phyloP scores from a whole-genome alignment of 23 red algal species.

The Gracilaria domingensis region DNA sequence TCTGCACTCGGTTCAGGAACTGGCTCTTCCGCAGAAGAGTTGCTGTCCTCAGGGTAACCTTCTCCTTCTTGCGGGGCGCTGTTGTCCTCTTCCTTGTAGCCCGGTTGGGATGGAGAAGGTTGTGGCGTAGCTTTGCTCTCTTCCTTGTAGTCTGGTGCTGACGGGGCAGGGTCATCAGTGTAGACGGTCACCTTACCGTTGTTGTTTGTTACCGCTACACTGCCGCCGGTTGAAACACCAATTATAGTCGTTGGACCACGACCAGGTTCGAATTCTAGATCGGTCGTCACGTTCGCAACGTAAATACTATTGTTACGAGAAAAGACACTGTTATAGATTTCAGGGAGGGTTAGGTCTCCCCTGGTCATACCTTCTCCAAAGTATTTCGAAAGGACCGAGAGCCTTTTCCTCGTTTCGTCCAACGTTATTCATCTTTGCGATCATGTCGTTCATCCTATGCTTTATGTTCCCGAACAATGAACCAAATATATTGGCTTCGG shows the following conservation, averaged over 20 bases:
- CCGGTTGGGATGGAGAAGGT: no score
- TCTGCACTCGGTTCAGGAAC: not conserved
- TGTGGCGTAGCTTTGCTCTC: not conserved
- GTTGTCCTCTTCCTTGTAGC: not conserved
- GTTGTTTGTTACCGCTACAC: conserved; percentile 33
- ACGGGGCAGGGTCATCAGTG: not conserved
- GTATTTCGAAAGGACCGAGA: conserved; percentile 41
- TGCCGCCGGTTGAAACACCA: conserved; percentile 52
- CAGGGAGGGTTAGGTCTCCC: conserved; percentile 35
- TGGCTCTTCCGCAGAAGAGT: not conserved
- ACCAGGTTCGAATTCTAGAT: not conserved
- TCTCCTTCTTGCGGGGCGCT: not conserved
- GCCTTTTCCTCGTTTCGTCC: not conserved
- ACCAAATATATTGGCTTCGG: conserved; percentile 4
- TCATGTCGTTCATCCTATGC: conserved; percentile 17
- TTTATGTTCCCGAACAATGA: conserved; percentile 22
- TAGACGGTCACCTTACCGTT: conserved; percentile 38
- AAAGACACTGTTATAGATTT: conserved; percentile 56
- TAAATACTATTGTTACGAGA: conserved; percentile 57
- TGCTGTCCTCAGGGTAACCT: not conserved
- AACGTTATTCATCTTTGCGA: not conserved
- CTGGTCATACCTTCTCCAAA: conserved; percentile 61
- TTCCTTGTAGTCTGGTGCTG: not conserved
- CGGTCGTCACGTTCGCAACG: conserved; percentile 18
- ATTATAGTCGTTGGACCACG: conserved; percentile 3